Conservation (phyloP, 2,329 filamentous ascomycete species). For the Fusarium coffeatum region DNA sequence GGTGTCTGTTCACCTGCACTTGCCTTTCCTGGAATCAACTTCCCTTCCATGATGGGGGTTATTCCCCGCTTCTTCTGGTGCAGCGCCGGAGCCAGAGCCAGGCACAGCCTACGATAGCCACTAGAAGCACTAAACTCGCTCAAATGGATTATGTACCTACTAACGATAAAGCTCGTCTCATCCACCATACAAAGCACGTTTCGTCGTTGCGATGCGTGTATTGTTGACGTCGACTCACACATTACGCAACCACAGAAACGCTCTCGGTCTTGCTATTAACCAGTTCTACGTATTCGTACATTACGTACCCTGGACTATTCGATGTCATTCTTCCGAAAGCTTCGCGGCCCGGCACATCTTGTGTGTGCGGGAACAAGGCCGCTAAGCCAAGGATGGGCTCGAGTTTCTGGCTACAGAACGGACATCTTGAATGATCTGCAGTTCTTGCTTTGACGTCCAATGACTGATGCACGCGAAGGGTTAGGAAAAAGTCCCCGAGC, state of each 20-base stretch:
- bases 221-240: constrained; percentile 21
- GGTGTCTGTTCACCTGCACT: not conserved
- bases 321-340: constrained; percentile 35
- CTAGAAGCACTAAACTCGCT: constrained; percentile 10
- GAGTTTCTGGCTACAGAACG: not conserved
- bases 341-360: constrained; percentile 37
- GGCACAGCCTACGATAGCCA: constrained; percentile 18
- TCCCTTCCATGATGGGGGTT: not conserved
- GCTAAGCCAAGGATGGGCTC: constrained; percentile 25
- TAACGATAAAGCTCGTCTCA: constrained; percentile 31
- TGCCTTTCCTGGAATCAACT: constrained; percentile 1
- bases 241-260: constrained; percentile 39
- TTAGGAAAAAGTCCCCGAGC: constrained; percentile 20
- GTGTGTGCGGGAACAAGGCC: constrained; percentile 37
- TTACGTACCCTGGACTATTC: not conserved
- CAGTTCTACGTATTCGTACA: not conserved
- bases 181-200: constrained; percentile 47
- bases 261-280: not conserved
- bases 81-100: constrained; percentile 22
- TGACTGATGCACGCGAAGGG: constrained; percentile 26
- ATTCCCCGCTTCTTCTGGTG: constrained; percentile 9
- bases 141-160: not conserved
- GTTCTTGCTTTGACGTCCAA: constrained; percentile 27
- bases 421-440: constrained; percentile 32
- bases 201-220: constrained; percentile 27